Conservation (phyloP, 2,329 filamentous ascomycete species). For the Stachybotrys chlorohalonatus region DNA sequence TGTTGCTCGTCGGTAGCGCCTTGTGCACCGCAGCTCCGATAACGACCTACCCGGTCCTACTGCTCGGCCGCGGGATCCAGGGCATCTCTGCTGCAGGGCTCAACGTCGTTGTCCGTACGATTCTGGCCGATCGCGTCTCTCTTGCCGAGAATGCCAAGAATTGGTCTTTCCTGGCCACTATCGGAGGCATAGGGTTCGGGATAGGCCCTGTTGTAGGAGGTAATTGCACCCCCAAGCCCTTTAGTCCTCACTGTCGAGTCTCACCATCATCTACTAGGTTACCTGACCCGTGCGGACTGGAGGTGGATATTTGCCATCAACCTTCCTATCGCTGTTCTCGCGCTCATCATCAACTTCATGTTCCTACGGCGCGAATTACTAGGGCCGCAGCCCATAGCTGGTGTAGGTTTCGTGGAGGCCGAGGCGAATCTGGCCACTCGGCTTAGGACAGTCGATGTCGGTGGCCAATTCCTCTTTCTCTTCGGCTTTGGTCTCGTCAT, state of each 20-base stretch:
- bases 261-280: slow-evolving; percentile 16
- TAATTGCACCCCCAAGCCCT: slow-evolving; percentile 1
- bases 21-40: slow-evolving; percentile 50
- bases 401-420: slow-evolving; percentile 20
- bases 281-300: slow-evolving; percentile 47
- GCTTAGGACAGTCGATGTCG: slow-evolving; percentile 44
- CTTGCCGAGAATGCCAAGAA: slow-evolving; percentile 53
- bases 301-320: slow-evolving; percentile 60
- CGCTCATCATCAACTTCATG: slow-evolving; percentile 44
- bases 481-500: slow-evolving; percentile 44
- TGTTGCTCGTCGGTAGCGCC: slow-evolving; percentile 51
- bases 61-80: slow-evolving; percentile 55
- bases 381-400: slow-evolving; percentile 38
- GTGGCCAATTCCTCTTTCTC: slow-evolving; percentile 48
- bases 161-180: slow-evolving; percentile 51
- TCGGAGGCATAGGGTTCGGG: slow-evolving; percentile 50
- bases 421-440: slow-evolving; percentile 14
- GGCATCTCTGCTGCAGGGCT: slow-evolving; percentile 54
- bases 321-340: slow-evolving; percentile 43
- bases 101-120: slow-evolving; percentile 49
- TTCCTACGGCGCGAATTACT: slow-evolving; percentile 51
- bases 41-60: slow-evolving; percentile 45
- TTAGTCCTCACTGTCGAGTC: neutral
- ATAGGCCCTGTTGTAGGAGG: slow-evolving; percentile 54
- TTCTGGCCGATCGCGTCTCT: slow-evolving; percentile 57